Percentiles rank a stretch among this genome's conserved stretches.
These are phyloP conservation scores for Helichrysum umbraculigerum DNA, from an alignment of 129 eudicot species.

Conservation along the genomic window DNA sequence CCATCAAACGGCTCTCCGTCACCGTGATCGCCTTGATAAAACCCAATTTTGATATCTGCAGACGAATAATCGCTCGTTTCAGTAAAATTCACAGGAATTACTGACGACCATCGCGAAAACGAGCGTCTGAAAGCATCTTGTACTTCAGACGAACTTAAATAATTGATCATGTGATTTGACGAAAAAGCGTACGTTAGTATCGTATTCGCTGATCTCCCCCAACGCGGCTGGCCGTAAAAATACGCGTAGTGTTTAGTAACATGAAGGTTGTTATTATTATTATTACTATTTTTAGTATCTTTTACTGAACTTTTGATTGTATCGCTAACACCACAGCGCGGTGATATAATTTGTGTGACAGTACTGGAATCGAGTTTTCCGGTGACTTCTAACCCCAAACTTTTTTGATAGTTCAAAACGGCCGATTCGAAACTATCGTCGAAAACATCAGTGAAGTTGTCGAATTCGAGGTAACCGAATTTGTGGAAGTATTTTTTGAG, in stretches of 20 bases:
- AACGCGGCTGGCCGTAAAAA: slow-evolving; percentile 72
- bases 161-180: slow-evolving; percentile 38
- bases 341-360: slow-evolving; percentile 60
- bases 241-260: slow-evolving; percentile 56
- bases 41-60: slow-evolving; percentile 69
- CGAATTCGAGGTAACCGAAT: slow-evolving; percentile 69
- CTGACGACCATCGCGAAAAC: slow-evolving; percentile 76
- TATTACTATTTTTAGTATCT: not conserved
- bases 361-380: slow-evolving; percentile 71
- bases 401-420: slow-evolving; percentile 53
- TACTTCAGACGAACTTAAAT: slow-evolving; percentile 45
- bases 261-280: slow-evolving; percentile 22
- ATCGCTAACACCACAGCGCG: slow-evolving; percentile 76
- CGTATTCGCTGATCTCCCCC: slow-evolving; percentile 48
- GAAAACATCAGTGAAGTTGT: slow-evolving; percentile 57
- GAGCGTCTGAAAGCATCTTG: slow-evolving; percentile 47
- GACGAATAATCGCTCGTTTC: slow-evolving; percentile 37
- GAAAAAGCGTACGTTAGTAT: slow-evolving; percentile 72
- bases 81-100: slow-evolving; percentile 75
- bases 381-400: slow-evolving; percentile 53
- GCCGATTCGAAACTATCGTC: slow-evolving; percentile 66
- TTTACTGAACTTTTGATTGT: not conserved
- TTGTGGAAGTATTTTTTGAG: slow-evolving; percentile 70
- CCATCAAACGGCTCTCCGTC: slow-evolving; percentile 96
- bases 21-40: slow-evolving; percentile 75